These are phyloP conservation scores for Arabis alpina DNA, from an alignment of 345 rosid species.

Conservation along the genomic window DNA sequence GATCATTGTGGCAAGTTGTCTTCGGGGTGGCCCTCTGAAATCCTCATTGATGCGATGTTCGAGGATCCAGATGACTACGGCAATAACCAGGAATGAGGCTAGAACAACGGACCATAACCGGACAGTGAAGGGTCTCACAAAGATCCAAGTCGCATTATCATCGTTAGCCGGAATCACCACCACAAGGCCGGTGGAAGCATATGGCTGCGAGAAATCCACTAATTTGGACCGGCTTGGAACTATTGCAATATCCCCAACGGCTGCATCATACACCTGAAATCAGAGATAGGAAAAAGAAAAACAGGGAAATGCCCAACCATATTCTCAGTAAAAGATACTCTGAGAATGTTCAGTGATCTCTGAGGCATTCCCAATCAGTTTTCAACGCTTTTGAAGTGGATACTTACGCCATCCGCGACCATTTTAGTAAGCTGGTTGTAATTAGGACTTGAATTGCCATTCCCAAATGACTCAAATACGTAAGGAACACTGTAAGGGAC, in stretches of 20 bases:
- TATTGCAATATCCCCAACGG: slow-evolving; percentile 70
- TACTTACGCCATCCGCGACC: slow-evolving; percentile 71
- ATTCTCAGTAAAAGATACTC: slow-evolving; percentile 14
- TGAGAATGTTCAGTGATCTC: slow-evolving; percentile 26
- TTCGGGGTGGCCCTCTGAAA: slow-evolving; percentile 71
- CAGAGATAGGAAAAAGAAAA: slow-evolving; percentile 18
- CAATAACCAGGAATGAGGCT: slow-evolving; percentile 59
- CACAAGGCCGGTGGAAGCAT: slow-evolving; percentile 68
- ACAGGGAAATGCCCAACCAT: slow-evolving; percentile 10
- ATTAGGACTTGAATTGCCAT: slow-evolving; percentile 70
- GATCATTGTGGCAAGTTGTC: slow-evolving; percentile 62
- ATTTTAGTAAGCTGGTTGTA: slow-evolving; percentile 54
- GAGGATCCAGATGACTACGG: slow-evolving; percentile 73
- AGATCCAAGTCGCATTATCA: slow-evolving; percentile 59
- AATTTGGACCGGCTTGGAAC: slow-evolving; percentile 56
- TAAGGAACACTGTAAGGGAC: slow-evolving; percentile 78
- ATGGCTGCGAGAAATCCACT: slow-evolving; percentile 85
- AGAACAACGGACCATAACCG: slow-evolving; percentile 64
- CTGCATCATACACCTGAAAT: slow-evolving; percentile 70
- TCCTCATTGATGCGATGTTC: slow-evolving; percentile 78
- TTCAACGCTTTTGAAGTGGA: slow-evolving; percentile 4
- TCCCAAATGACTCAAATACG: slow-evolving; percentile 63
- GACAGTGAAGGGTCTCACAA: slow-evolving; percentile 72
- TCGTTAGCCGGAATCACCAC: slow-evolving; percentile 61
- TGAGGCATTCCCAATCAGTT: slow-evolving; percentile 9